phyloP scores from a whole-genome alignment of 2,329 filamentous ascomycete genomes.

The Nothopassalora personata region DNA sequence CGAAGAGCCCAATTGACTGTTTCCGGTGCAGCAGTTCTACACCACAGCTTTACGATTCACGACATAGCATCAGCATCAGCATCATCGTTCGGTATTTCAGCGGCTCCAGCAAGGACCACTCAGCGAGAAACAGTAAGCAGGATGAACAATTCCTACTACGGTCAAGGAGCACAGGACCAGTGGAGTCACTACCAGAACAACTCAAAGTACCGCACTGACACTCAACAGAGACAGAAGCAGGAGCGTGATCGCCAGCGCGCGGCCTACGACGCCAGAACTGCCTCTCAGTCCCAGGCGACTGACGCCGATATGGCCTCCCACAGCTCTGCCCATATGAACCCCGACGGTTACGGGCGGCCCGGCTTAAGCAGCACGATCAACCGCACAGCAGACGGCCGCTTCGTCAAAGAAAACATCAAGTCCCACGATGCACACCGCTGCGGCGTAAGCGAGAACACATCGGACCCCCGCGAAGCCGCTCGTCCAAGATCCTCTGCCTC shows the following conservation, averaged over 20 bases:
- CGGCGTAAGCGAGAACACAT: neutral
- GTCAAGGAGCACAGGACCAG: neutral
- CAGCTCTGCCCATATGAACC: neutral
- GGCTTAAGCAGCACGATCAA: neutral
- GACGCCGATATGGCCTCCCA: neutral
- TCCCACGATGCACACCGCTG: neutral
- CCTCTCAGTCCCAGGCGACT: neutral
- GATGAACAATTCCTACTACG: slow-evolving; percentile 1
- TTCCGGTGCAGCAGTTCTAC: slow-evolving; percentile 7
- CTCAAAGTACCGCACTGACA: neutral
- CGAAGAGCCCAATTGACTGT: neutral
- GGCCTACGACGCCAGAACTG: neutral
- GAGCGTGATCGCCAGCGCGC: neutral
- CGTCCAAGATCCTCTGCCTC: neutral
- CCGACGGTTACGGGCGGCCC: neutral
- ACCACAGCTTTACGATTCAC: neutral
- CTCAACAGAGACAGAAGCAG: neutral
- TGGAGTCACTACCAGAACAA: neutral
- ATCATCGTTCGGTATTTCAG: neutral
- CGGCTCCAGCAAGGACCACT: neutral
- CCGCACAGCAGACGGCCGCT: neutral
- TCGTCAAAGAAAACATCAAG: neutral
- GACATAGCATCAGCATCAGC: slow-evolving; percentile 1
- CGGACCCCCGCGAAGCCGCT: neutral
- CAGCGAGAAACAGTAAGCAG: neutral